These are phyloP conservation scores for Pinus albicaulis DNA, from an alignment of 75 land plant species.

Conservation along the genomic window DNA sequence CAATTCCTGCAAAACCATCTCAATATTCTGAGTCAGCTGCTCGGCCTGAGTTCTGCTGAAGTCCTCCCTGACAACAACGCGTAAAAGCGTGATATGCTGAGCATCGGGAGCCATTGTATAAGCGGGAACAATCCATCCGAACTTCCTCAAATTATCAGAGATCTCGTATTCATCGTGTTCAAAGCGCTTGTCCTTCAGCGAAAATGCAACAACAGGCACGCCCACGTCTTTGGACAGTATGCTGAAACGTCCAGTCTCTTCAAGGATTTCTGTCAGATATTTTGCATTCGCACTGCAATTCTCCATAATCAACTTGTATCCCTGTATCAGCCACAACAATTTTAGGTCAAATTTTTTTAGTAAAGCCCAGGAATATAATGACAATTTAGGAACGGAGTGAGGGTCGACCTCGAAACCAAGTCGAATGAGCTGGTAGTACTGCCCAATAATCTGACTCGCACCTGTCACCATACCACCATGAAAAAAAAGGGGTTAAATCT, in stretches of 20 bases:
- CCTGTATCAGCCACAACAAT: constrained; percentile 16
- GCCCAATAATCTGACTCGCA: constrained; percentile 61
- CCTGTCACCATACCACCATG: constrained; percentile 19
- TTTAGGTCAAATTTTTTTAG: too few relatives aligned
- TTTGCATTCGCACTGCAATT: constrained; percentile 47
- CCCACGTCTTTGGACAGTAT: constrained; percentile 46
- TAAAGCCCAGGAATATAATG: too few relatives aligned
- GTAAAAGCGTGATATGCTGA: constrained; percentile 36
- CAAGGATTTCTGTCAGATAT: constrained; percentile 25
- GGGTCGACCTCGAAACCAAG: constrained; percentile 56
- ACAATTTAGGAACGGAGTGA: too few relatives aligned
- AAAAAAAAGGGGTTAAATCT: too few relatives aligned
- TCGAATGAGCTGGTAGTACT: constrained; percentile 59
- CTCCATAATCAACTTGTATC: constrained; percentile 41
- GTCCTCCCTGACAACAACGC: constrained; percentile 61
- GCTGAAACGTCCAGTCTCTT: constrained; percentile 36
- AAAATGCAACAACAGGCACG: constrained; percentile 56
- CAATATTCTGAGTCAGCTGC: constrained; percentile 34
- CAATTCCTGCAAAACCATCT: constrained; percentile 26
- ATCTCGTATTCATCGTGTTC: constrained; percentile 42
- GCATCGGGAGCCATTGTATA: constrained; percentile 69
- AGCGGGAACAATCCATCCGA: constrained; percentile 63
- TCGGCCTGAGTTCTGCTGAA: constrained; percentile 43
- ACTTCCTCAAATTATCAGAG: constrained; percentile 33
- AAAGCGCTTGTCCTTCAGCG: constrained; percentile 22